phyloP scores from a whole-genome alignment of 2,329 filamentous ascomycete species.

The Ceratocystis albifundus region DNA sequence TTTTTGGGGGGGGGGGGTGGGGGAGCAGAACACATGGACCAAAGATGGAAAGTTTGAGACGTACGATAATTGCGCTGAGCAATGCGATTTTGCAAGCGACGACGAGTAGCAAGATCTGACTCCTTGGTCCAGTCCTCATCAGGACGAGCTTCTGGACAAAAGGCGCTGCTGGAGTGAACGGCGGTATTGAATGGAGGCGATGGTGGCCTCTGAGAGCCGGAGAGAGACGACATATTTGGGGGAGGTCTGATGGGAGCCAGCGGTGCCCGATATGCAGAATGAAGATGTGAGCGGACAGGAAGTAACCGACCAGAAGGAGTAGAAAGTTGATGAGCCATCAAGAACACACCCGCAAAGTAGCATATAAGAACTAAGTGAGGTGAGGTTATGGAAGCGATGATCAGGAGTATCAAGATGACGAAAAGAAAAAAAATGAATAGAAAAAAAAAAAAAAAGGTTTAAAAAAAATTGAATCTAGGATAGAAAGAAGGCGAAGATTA shows the following conservation, averaged over 20 bases:
- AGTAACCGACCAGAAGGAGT: background rate
- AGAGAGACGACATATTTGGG: conserved; percentile 2
- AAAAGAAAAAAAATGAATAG: background rate
- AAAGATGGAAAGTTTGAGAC: conserved; percentile 52
- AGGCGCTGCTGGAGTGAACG: conserved; percentile 67
- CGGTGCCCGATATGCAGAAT: background rate
- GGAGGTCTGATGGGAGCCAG: background rate
- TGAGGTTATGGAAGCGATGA: too few relatives aligned
- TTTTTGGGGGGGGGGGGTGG: too few relatives aligned
- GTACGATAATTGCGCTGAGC: conserved; percentile 66
- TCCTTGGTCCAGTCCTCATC: conserved; percentile 99
- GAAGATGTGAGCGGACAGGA: background rate
- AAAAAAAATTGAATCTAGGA: background rate
- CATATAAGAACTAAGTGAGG: background rate
- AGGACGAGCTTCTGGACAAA: conserved; percentile 85
- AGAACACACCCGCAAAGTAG: background rate
- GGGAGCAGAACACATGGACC: conserved; percentile 32
- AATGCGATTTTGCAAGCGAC: conserved; percentile 64
- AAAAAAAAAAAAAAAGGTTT: background rate
- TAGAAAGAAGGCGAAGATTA: background rate
- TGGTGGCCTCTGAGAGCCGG: conserved; percentile 8
- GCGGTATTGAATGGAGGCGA: conserved; percentile 1
- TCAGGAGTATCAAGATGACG: background rate
- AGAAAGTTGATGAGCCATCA: conserved; percentile 3
- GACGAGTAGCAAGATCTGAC: conserved; percentile 84